A percentile compares a stretch with the other conserved stretches of the same genome.
These are phyloP conservation scores for Ganoderma multipileum DNA, from an alignment of 1,284 basidiomycete genomes.

Conservation along the genomic window DNA sequence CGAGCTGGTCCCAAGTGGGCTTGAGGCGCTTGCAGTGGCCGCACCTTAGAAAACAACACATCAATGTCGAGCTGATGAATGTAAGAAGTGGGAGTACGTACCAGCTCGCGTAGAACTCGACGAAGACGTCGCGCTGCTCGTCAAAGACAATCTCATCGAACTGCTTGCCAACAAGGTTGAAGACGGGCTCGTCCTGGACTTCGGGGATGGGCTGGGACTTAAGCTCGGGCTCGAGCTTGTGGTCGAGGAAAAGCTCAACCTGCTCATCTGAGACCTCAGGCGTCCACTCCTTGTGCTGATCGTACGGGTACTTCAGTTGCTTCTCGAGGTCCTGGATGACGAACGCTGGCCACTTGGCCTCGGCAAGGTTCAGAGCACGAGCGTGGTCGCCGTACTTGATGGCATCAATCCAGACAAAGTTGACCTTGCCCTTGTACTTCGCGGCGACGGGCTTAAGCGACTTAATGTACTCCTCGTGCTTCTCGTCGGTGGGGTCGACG, in stretches of 20 bases:
- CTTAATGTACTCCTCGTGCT: slow-evolving; percentile 73
- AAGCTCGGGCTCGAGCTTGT: slow-evolving; percentile 83
- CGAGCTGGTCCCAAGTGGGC: slow-evolving; percentile 93
- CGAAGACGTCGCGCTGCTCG: slow-evolving; percentile 92
- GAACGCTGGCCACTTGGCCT: slow-evolving; percentile 91
- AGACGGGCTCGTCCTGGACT: slow-evolving; percentile 85
- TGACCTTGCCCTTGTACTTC: slow-evolving; percentile 86
- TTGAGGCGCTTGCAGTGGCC: slow-evolving; percentile 96
- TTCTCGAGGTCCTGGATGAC: slow-evolving; percentile 89
- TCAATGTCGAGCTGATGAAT: slow-evolving; percentile 3
- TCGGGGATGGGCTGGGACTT: slow-evolving; percentile 93
- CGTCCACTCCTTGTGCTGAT: slow-evolving; percentile 70
- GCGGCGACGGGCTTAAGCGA: slow-evolving; percentile 80
- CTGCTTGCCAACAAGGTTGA: slow-evolving; percentile 87
- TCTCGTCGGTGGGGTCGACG: slow-evolving; percentile 80
- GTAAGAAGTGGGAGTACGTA: slow-evolving; percentile 47
- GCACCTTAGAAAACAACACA: slow-evolving; percentile 60
- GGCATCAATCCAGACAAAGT: slow-evolving; percentile 99
- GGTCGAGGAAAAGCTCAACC: slow-evolving; percentile 73
- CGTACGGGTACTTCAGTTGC: slow-evolving; percentile 91
- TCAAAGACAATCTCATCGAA: slow-evolving; percentile 90
- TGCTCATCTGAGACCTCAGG: slow-evolving; percentile 64
- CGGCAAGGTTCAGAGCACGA: slow-evolving; percentile 89
- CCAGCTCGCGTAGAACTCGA: slow-evolving; percentile 99
- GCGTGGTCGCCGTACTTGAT: slow-evolving; percentile 96